These are phyloP conservation scores for Pythium grandisporangium DNA, from an alignment of 352 stramenopile genomes.

Conservation along the genomic window DNA sequence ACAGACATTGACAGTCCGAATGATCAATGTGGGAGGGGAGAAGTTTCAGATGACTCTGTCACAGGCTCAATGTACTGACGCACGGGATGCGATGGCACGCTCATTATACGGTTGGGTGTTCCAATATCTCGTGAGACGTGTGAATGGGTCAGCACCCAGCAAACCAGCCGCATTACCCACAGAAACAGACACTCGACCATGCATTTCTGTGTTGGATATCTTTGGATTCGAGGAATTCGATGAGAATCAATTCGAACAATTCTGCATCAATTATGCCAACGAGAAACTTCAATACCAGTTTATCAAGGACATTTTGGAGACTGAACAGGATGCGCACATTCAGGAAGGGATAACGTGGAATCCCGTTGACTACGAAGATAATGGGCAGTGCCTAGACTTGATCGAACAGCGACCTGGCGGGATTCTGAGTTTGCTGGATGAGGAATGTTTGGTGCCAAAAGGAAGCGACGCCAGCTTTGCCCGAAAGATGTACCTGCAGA, in stretches of 20 bases:
- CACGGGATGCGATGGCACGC: constrained; percentile 60
- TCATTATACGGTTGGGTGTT: constrained; percentile 82
- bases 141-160: constrained; percentile 31
- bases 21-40: constrained; percentile 62
- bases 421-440: constrained; percentile 76
- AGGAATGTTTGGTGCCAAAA: constrained; percentile 79
- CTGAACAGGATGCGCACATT: constrained; percentile 66
- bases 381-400: constrained; percentile 71
- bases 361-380: constrained; percentile 65
- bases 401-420: constrained; percentile 70
- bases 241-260: constrained; percentile 72
- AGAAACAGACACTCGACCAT: constrained; percentile 17
- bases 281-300: constrained; percentile 82
- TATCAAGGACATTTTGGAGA: constrained; percentile 71
- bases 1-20: constrained; percentile 47
- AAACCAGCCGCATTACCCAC: constrained; percentile 5
- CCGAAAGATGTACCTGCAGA: constrained; percentile 63
- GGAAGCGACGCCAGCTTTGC: constrained; percentile 67
- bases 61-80: constrained; percentile 52
- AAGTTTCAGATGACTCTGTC: constrained; percentile 57
- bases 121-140: constrained; percentile 69
- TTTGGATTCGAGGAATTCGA: constrained; percentile 89
- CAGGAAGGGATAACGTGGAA: constrained; percentile 66
- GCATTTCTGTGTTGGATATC: constrained; percentile 85
- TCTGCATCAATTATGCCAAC: constrained; percentile 80